Conservation (phyloP, 192 early-diverging fungal species). For the Phycomyces nitens region DNA sequence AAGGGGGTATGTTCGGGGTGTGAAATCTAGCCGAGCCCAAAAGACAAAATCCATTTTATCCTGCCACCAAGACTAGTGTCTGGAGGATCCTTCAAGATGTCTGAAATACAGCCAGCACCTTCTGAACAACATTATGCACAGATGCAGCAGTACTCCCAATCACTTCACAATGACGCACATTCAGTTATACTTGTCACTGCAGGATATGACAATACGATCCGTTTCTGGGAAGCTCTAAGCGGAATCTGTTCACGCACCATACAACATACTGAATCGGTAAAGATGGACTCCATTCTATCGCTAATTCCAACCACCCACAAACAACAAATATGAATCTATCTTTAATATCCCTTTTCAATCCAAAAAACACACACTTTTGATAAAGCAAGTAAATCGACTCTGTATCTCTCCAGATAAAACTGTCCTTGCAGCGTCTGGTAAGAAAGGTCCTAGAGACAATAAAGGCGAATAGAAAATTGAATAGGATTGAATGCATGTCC, state of each 20-base stretch:
- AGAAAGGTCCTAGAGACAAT: too few species aligned
- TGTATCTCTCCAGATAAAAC: constrained; percentile 88
- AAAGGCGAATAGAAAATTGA: constrained; percentile 7
- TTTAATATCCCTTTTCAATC: too few species aligned
- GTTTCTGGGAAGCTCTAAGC: constrained; percentile 72
- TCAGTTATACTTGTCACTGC: constrained; percentile 68
- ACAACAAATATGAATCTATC: too few species aligned
- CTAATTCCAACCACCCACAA: too few species aligned
- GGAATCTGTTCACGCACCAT: constrained; percentile 66
- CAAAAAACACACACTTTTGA: neutral
- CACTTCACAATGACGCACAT: constrained; percentile 44
- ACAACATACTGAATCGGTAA: constrained; percentile 77
- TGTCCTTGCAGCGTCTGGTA: constrained; percentile 76
- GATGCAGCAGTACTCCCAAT: constrained; percentile 41
- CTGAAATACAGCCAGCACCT: constrained; percentile 5
- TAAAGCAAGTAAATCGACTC: constrained; percentile 82
- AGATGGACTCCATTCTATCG: neutral
- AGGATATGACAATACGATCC: constrained; percentile 74
- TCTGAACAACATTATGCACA: constrained; percentile 27
- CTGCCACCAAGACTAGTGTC: too few species aligned
- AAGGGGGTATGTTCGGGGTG: neutral
- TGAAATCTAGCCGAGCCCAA: too few species aligned
- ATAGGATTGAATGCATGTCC: neutral
- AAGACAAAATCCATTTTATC: too few species aligned
- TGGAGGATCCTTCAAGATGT: neutral